Conservation (phyloP, 805 yeast genomes). For the Candida vartiovaarae region DNA sequence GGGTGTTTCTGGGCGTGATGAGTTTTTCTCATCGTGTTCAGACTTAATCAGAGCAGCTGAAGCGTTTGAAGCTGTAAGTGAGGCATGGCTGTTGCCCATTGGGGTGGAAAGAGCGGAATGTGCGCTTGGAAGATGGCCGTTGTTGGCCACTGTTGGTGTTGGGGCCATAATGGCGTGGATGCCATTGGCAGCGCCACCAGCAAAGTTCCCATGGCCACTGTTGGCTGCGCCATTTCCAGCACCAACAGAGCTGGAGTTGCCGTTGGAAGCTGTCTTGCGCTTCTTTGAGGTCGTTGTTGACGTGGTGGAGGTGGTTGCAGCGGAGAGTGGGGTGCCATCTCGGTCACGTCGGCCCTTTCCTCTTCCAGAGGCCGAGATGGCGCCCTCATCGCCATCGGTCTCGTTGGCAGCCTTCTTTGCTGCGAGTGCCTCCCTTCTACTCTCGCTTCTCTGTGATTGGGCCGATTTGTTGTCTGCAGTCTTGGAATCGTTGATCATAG, state of each 20-base stretch:
- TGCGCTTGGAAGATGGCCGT: neutral
- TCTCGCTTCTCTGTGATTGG: conserved; percentile 74
- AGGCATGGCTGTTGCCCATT: neutral
- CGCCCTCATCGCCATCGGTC: conserved; percentile 20
- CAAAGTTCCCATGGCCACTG: neutral
- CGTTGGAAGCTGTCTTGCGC: conserved; percentile 16
- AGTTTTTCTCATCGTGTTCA: neutral
- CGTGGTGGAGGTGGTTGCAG: conserved; percentile 18
- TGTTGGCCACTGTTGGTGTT: neutral
- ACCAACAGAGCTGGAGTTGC: neutral
- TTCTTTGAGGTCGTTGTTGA: conserved; percentile 14
- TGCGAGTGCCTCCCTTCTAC: conserved; percentile 87
- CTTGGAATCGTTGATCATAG: conserved; percentile 60
- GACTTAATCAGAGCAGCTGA: conserved; percentile 1
- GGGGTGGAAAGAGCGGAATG: neutral
- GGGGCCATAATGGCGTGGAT: neutral
- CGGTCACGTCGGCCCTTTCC: conserved; percentile 16
- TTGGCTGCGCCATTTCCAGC: neutral
- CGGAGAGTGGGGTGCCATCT: conserved; percentile 18
- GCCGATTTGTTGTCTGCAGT: conserved; percentile 50
- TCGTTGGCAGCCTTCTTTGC: conserved; percentile 61
- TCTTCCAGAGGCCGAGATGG: conserved; percentile 9
- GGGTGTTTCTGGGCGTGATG: conserved; percentile 18
- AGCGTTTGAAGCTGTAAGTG: neutral
- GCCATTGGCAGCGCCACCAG: neutral